Conservation (phyloP, 352 stramenopile genomes). For the Phytophthora kernoviae region DNA sequence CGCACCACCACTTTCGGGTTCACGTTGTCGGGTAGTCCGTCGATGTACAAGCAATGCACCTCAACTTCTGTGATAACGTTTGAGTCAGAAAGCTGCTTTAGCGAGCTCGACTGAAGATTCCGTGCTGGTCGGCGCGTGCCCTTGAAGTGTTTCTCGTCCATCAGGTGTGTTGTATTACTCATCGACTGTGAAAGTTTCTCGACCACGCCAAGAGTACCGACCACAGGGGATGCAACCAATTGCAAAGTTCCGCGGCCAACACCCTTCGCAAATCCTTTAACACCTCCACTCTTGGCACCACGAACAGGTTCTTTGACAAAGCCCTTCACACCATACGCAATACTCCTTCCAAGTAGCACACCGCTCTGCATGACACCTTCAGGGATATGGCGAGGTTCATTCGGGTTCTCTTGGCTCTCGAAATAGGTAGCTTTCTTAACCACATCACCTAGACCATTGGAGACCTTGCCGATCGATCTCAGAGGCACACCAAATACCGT, state of each 20-base stretch:
- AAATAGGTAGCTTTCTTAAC: slow-evolving; percentile 87
- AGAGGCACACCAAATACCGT: slow-evolving; percentile 81
- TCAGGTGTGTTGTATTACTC: slow-evolving; percentile 86
- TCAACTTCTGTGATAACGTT: slow-evolving; percentile 89
- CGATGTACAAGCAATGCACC: slow-evolving; percentile 72
- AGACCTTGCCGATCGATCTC: slow-evolving; percentile 80
- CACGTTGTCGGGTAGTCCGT: slow-evolving; percentile 68
- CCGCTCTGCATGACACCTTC: slow-evolving; percentile 79
- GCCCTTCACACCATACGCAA: slow-evolving; percentile 74
- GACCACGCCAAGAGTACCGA: slow-evolving; percentile 80
- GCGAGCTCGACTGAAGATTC: slow-evolving; percentile 52
- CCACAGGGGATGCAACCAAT: slow-evolving; percentile 79
- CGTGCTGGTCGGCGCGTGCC: slow-evolving; percentile 76
- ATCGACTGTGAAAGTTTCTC: slow-evolving; percentile 86
- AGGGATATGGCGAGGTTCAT: slow-evolving; percentile 75
- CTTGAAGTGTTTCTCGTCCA: slow-evolving; percentile 83
- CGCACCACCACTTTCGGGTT: slow-evolving; percentile 76
- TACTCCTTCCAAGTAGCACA: slow-evolving; percentile 77
- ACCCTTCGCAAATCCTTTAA: slow-evolving; percentile 87
- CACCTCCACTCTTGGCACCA: slow-evolving; percentile 67
- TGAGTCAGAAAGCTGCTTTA: slow-evolving; percentile 82
- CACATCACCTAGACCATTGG: slow-evolving; percentile 83
- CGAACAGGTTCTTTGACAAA: slow-evolving; percentile 87
- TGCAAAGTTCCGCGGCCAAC: slow-evolving; percentile 80
- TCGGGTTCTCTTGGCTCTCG: slow-evolving; percentile 74